Evolutionary conservation across 805 yeast species (phyloP), one percentile per base, ranked within the genome.

Genomic region (Metschnikowia matae): DNA sequence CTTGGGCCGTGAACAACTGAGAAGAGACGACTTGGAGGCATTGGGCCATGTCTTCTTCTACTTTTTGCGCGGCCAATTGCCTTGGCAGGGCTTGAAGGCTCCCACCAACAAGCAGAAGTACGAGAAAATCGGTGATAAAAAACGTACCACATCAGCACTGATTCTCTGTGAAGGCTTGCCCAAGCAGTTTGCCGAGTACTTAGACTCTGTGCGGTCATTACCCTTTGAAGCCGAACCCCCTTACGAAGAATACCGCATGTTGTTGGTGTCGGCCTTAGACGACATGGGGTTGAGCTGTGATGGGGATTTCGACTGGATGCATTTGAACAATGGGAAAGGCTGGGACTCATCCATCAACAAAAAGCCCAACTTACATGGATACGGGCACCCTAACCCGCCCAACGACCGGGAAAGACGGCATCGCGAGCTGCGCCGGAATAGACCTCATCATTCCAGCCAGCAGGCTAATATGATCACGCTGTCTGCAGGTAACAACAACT

Each of bases 21-120:
- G 99, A 74, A 83, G 99, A 68, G 99, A 92, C 70, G 99, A 92
- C 68, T 79, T 92, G 61, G 99, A 94, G 73, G 85, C 94, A 54
- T 79, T 92, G 63, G 98, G 97, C 46, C 92, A 92, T 66, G 97
- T 92, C 48, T 78, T 94, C 61, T 88, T 92, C 60, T 92, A 92
- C 71, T 94, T 92, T 67, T 87, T 96, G 69, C 83, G 96, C 51
- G 98, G 99, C 40, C 87, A 96, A 15, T 81, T 92, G 62, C 99
- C 99, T 48, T 92, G 99, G 99, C 99, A 92, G 72, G 99, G 99
- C 3, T 80, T 92, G 63, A 90, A 90, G 71, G 99, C 98, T 37
- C 94, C 92, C 23, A 89, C 97, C 14, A 92, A 92, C 74, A 88
- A 96, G 73, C 97, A 92, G 69, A 92, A 94, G 71, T 92, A 92